Conservation (phyloP, 108 stramenopile species). For the Skeletonema menzelii region DNA sequence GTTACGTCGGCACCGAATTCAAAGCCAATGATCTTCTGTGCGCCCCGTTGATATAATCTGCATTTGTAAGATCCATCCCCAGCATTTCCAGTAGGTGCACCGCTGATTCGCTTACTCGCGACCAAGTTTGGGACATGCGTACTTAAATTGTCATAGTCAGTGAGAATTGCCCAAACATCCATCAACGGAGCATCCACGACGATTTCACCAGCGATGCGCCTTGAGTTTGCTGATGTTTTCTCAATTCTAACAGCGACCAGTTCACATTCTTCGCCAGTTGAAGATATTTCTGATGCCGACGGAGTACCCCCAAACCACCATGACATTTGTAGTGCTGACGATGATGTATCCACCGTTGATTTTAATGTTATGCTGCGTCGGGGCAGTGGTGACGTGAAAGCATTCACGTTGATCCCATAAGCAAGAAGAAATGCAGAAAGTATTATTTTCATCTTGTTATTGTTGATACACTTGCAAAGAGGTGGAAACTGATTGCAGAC, state of each 20-base stretch:
- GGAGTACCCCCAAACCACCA: conserved; percentile 57
- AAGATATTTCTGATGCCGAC: conserved; percentile 17
- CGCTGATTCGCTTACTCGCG: conserved; percentile 33
- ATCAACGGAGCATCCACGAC: conserved; percentile 47
- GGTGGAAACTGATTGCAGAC: too few relatives aligned
- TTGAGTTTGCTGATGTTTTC: conserved; percentile 55
- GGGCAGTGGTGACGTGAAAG: background rate
- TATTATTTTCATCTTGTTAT: conserved; percentile 2
- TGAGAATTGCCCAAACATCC: conserved; percentile 69
- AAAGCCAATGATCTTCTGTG: conserved; percentile 76
- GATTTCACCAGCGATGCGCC: conserved; percentile 64
- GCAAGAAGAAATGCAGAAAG: background rate
- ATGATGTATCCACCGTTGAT: background rate
- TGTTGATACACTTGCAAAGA: background rate
- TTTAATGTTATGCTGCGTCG: background rate
- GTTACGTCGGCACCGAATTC: conserved; percentile 71
- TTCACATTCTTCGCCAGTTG: conserved; percentile 45
- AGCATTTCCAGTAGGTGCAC: conserved; percentile 2
- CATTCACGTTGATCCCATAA: background rate
- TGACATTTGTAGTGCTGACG: background rate
- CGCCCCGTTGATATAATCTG: conserved; percentile 72
- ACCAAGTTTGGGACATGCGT: conserved; percentile 73
- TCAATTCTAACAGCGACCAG: conserved; percentile 69
- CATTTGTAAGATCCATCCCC: conserved; percentile 46
- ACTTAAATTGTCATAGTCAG: conserved; percentile 68